These are phyloP conservation scores for Mucor mucedo DNA, from an alignment of 371 early-diverging fungal genomes.

Conservation along the genomic window DNA sequence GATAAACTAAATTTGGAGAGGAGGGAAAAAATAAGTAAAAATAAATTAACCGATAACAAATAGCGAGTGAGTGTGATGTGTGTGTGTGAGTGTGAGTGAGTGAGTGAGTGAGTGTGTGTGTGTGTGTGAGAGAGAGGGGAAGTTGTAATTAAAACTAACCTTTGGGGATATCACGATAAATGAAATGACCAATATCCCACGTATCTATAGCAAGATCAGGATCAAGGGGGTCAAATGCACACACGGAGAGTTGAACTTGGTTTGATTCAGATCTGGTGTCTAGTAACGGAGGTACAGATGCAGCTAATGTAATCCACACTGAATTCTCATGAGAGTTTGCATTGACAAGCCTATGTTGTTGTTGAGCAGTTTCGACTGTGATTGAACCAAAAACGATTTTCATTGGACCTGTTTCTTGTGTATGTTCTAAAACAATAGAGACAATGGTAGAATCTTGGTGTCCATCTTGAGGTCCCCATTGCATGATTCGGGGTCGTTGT, in stretches of 20 bases:
- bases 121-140: too few species aligned
- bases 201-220: slow-evolving; percentile 13
- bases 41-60: slow-evolving; percentile 12
- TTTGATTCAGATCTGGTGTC: slow-evolving; percentile 11
- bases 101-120: too few species aligned
- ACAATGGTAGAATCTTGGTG: slow-evolving; percentile 4
- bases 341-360: slow-evolving; percentile 7
- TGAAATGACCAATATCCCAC: slow-evolving; percentile 20
- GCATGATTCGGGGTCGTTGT: slow-evolving; percentile 16
- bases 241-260: slow-evolving; percentile 16
- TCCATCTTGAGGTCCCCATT: slow-evolving; percentile 26
- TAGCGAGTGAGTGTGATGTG: too few species aligned
- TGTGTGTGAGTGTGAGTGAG: too few species aligned
- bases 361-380: slow-evolving; percentile 24
- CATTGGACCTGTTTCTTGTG: slow-evolving; percentile 15
- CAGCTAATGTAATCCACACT: slow-evolving; percentile 24
- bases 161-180: slow-evolving; percentile 13
- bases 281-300: slow-evolving; percentile 14
- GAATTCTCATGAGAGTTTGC: background rate
- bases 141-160: slow-evolving; percentile 17
- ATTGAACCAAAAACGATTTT: slow-evolving; percentile 23
- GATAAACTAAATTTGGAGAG: background rate
- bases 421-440: slow-evolving; percentile 12
- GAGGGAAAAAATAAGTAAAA: background rate
- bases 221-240: slow-evolving; percentile 11